Conservation (phyloP, 2,329 filamentous ascomycete species). For the Fusarium graminum region DNA sequence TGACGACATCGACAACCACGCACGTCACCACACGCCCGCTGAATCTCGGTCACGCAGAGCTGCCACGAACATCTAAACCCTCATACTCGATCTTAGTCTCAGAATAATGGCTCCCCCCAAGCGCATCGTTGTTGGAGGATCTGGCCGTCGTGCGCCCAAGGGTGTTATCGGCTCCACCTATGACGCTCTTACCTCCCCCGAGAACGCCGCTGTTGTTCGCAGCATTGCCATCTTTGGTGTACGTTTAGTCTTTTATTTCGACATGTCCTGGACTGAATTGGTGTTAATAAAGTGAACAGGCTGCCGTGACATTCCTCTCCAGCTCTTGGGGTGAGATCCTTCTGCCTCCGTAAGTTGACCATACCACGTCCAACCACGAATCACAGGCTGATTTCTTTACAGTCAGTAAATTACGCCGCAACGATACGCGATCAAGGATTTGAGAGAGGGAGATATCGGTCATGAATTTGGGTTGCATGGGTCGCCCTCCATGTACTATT, state of each 20-base stretch:
- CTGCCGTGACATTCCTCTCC: constrained; percentile 74
- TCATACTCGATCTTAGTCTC: neutral
- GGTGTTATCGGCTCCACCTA: constrained; percentile 71
- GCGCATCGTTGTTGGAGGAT: constrained; percentile 64
- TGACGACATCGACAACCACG: constrained; percentile 22
- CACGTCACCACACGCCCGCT: constrained; percentile 14
- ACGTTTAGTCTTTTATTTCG: constrained; percentile 52
- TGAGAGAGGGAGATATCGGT: neutral
- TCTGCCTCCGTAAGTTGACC: constrained; percentile 69
- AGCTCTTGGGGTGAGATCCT: constrained; percentile 77
- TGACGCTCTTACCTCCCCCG: constrained; percentile 72
- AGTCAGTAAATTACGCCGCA: constrained; percentile 46
- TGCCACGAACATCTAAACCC: constrained; percentile 9
- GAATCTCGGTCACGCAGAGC: constrained; percentile 22
- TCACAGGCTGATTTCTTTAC: constrained; percentile 23
- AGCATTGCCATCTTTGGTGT: constrained; percentile 78
- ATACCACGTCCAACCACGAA: neutral
- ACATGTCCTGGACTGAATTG: neutral
- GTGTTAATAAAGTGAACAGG: constrained; percentile 57
- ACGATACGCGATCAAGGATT: constrained; percentile 19
- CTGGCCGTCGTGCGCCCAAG: constrained; percentile 55
- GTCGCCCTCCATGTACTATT: constrained; percentile 23
- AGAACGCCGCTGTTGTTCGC: constrained; percentile 77
- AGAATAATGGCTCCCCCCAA: constrained; percentile 74
- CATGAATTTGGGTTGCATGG: constrained; percentile 7